Evolutionary conservation across 805 yeast genomes (phyloP), one percentile per base, ranked within the genome.

Genomic region (Ogataea henricii): DNA sequence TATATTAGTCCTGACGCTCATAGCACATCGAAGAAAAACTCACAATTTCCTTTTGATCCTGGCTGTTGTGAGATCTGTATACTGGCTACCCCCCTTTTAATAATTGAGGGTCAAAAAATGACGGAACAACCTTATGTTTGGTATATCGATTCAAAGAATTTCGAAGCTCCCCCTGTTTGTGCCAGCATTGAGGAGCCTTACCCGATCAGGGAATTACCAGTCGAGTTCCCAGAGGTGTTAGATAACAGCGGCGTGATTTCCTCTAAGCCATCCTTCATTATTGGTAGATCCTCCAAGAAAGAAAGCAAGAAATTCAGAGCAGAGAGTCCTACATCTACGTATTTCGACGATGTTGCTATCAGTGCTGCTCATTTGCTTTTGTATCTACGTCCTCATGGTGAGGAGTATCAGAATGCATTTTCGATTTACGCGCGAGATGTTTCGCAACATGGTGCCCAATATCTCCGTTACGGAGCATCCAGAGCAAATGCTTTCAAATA

Each of bases 271-370:
- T 41, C 49, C 14, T 40, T 53, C 25, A 17, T 44, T 16, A 51
- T 64, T 37, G 69, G 69, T 3, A 54, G 69, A 25, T 51, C 58
- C 2, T 55, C 67, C 3, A 17, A 21, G 9, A 53, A 45, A 2
- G 17, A 27, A 3, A 49, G 27, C n/a, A 45, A 48, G n/a, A 30
- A 30, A 8, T 26, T 41, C 12, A 43, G 59, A 30, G 43, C 26
- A 25, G 49, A 47, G 29, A 29, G 43, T 2, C 6, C 14, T 3
- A 20, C 46, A 16, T 47, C 55, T 2, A 45, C 63, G 4, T 60
- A 47, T 27, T 60, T 56, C 26, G 45, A 53, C 18, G 59, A 62
- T 32, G 43, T 45, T 6, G 55, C 66, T 1, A 35, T 65, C 9
- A 64, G 68, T 47, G 60, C 61, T 3, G 34, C 41, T 3, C 68